These are phyloP conservation scores for Leishmania arabica DNA, from an alignment of 208 protist genomes.

Conservation along the genomic window DNA sequence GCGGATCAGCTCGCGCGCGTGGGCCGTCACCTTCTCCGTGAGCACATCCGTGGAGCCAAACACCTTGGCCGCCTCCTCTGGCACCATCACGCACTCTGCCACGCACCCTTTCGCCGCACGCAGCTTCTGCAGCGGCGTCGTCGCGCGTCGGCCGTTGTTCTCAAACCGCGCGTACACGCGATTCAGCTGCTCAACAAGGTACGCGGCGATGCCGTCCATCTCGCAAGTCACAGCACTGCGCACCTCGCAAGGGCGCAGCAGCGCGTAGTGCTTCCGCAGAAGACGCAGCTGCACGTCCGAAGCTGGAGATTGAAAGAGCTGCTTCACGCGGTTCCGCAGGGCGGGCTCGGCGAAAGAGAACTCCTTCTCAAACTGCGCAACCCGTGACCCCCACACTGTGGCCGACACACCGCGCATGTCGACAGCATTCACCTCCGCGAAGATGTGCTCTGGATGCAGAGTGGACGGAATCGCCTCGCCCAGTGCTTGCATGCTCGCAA, in stretches of 20 bases:
- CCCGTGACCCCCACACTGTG: constrained; percentile 56
- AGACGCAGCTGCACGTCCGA: constrained; percentile 46
- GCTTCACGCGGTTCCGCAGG: constrained; percentile 65
- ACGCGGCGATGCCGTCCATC: constrained; percentile 43
- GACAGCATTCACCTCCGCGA: constrained; percentile 66
- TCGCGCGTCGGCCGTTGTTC: constrained; percentile 62
- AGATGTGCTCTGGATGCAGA: constrained; percentile 77
- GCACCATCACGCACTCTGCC: constrained; percentile 59
- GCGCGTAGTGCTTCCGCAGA: constrained; percentile 49
- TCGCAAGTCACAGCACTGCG: constrained; percentile 53
- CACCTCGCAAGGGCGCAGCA: constrained; percentile 68
- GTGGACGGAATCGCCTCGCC: constrained; percentile 44
- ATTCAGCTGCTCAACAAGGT: constrained; percentile 68
- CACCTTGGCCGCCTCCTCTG: constrained; percentile 53
- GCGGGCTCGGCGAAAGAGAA: constrained; percentile 82
- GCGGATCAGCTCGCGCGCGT: constrained; percentile 38
- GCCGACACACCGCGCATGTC: constrained; percentile 47
- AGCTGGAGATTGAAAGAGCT: constrained; percentile 43
- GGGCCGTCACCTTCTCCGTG: constrained; percentile 37
- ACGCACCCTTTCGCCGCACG: constrained; percentile 64
- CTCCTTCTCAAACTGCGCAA: constrained; percentile 81
- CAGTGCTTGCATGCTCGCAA: constrained; percentile 44
- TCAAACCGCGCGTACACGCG: constrained; percentile 55
- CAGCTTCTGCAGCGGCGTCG: constrained; percentile 66
- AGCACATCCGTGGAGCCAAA: constrained; percentile 53